Evolutionary conservation across 2,329 filamentous ascomycete genomes (phyloP).

Genomic region (Cordyceps fumosorosea): DNA sequence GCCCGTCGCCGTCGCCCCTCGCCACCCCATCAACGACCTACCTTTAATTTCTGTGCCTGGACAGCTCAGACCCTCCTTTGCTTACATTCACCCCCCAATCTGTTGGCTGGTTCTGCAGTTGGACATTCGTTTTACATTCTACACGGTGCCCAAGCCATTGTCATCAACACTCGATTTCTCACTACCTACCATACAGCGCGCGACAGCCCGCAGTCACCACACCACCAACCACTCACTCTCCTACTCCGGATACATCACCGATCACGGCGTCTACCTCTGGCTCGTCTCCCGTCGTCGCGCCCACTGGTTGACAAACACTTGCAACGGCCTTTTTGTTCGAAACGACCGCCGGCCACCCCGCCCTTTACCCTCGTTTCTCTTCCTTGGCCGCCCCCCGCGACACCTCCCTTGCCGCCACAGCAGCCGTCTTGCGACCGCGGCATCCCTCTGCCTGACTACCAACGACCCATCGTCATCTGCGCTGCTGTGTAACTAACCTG

Average conservation of each 20-base stretch:
- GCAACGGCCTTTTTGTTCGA: background rate
- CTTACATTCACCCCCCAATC: slow-evolving; percentile 3
- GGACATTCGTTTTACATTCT: background rate
- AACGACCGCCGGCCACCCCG: background rate
- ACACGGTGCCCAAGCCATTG: background rate
- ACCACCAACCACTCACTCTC: background rate
- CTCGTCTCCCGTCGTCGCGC: background rate
- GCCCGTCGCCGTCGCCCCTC: background rate
- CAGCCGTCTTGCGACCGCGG: background rate
- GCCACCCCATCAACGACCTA: background rate
- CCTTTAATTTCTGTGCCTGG: background rate
- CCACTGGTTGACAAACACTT: background rate
- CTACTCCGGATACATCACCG: background rate
- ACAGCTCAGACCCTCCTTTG: background rate
- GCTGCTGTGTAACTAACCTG: background rate
- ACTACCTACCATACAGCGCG: background rate
- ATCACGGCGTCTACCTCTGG: background rate
- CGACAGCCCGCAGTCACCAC: background rate
- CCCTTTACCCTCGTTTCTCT: background rate
- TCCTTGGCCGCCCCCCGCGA: background rate
- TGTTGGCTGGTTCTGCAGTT: slow-evolving; percentile 11
- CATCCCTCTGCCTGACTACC: background rate
- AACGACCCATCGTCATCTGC: slow-evolving; percentile 6
- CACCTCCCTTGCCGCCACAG: background rate
- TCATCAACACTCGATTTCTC: background rate